phyloP scores from a whole-genome alignment of 2,329 filamentous ascomycete species.

The Phialocephala subalpina region DNA sequence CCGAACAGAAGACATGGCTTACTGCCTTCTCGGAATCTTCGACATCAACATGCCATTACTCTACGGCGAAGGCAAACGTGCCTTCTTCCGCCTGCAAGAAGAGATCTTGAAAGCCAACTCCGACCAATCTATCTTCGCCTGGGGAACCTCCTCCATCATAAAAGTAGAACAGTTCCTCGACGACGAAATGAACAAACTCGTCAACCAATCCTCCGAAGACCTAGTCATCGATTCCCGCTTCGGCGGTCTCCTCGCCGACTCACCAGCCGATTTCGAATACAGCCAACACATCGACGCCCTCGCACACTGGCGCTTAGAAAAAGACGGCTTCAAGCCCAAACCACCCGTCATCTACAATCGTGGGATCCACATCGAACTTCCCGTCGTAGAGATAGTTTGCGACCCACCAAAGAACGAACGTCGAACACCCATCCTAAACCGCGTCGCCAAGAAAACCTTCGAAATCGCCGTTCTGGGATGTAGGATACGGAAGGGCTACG shows the following conservation, averaged over 20 bases:
- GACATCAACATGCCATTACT: conserved; percentile 19
- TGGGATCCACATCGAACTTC: conserved; percentile 3
- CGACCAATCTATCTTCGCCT: conserved; percentile 9
- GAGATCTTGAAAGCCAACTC: conserved; percentile 8
- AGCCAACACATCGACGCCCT: conserved; percentile 2
- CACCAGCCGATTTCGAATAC: not conserved
- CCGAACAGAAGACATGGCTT: conserved; percentile 18
- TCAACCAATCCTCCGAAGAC: not conserved
- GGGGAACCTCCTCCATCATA: not conserved
- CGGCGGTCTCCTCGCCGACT: conserved; percentile 1
- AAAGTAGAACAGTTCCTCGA: conserved; percentile 9
- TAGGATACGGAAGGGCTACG: not conserved
- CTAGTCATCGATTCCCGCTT: not conserved
- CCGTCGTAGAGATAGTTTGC: conserved; percentile 3
- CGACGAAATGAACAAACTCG: conserved; percentile 6
- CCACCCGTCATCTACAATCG: conserved; percentile 6
- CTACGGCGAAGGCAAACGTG: conserved; percentile 7
- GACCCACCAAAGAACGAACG: not conserved
- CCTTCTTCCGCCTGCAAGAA: conserved; percentile 10
- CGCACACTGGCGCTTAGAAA: not conserved
- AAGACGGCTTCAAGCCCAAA: conserved; percentile 6
- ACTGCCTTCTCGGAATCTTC: conserved; percentile 19
- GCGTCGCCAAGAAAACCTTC: conserved; percentile 6
- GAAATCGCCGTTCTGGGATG: conserved; percentile 5
- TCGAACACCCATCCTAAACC: not conserved